These are phyloP conservation scores for Aspergillus novofumigatus DNA, from an alignment of 2,329 filamentous ascomycete species.

Conservation along the genomic window DNA sequence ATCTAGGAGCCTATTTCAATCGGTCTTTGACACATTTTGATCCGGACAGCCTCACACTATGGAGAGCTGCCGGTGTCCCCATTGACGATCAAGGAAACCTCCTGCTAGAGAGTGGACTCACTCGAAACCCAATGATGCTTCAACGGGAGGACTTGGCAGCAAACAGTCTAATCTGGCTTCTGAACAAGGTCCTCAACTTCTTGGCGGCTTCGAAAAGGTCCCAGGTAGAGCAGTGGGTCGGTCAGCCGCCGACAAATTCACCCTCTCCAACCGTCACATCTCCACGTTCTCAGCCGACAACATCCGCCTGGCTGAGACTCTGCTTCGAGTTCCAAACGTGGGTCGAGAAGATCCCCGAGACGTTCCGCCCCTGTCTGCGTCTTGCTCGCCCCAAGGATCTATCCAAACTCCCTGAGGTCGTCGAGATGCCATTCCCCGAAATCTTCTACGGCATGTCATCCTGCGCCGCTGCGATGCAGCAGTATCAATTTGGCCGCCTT, in stretches of 20 bases:
- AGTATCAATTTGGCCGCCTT: constrained; percentile 62
- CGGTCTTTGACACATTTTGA: constrained; percentile 55
- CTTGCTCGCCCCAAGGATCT: constrained; percentile 37
- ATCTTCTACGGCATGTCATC: constrained; percentile 59
- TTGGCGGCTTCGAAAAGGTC: constrained; percentile 55
- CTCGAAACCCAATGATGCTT: not conserved
- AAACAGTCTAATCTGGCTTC: constrained; percentile 59
- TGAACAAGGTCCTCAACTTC: constrained; percentile 61
- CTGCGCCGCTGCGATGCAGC: constrained; percentile 61
- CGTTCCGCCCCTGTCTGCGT: constrained; percentile 53
- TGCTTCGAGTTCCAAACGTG: constrained; percentile 54
- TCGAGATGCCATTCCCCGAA: constrained; percentile 45
- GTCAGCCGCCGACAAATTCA: constrained; percentile 33
- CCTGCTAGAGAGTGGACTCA: constrained; percentile 30
- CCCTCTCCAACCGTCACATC: constrained; percentile 18
- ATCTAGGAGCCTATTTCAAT: constrained; percentile 58
- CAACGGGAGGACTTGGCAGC: constrained; percentile 56
- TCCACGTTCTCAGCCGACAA: constrained; percentile 42
- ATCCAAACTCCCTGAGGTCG: constrained; percentile 28
- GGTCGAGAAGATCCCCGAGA: constrained; percentile 54
- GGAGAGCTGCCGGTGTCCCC: constrained; percentile 57
- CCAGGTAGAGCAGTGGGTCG: constrained; percentile 32
- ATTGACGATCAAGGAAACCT: constrained; percentile 49
- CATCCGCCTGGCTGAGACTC: constrained; percentile 51
- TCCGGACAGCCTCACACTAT: constrained; percentile 54